Base-by-base conservation (phyloP, 1,284 basidiomycete species). In the Cutaneotrichosporon curvatum region DNA sequence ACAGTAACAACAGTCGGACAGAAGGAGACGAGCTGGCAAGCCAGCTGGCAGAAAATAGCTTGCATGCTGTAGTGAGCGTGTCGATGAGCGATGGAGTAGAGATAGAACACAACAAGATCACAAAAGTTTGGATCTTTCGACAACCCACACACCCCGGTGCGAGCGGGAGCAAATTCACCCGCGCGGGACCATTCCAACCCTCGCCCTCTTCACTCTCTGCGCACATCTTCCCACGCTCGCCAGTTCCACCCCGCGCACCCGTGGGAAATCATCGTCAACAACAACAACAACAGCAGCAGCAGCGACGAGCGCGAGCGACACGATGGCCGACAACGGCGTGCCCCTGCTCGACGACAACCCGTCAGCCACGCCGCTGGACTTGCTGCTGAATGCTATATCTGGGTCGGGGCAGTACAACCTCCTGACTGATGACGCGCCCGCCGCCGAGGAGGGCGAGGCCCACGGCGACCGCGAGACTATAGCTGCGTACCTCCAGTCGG, bases 351-450 rank as follows among this genome's bases (percentile, higher is more conserved):
- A 52, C 37, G 54, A 56, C 38, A 43, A 40, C 28, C 48, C 50
- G 19, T 42, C 43, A 40, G 37, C 43, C 20, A 53, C 55, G 16
- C 65, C 68, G 4, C 53, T 70, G 25, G 65, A 68, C 48, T 52
- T 70, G 2, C 57, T 70, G 16, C 57, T 70, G 36, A 70, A 68
- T 34, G 68, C 68, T 18, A 68, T 70, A 37, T 53, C 58, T 2
- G 61, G 58, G 0, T 50, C 56, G 23, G 39, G 41, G 25, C 42
- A 28, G 15, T 51, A 51, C 36, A 20, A 28, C 30, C 42, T 50
- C 10, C 4, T 23, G n/a, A n/a, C n/a, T 9, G 38, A 19, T n/a
- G 35, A 33, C 15, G 43, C 25, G 25, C 8, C 35, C 4, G 43
- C 30, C 15, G 37, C 21, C 9, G 41, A 16, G n/a, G 28, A 11